Conservation (phyloP, 2,329 filamentous ascomycete genomes). For the Periglandula ipomoeae region DNA sequence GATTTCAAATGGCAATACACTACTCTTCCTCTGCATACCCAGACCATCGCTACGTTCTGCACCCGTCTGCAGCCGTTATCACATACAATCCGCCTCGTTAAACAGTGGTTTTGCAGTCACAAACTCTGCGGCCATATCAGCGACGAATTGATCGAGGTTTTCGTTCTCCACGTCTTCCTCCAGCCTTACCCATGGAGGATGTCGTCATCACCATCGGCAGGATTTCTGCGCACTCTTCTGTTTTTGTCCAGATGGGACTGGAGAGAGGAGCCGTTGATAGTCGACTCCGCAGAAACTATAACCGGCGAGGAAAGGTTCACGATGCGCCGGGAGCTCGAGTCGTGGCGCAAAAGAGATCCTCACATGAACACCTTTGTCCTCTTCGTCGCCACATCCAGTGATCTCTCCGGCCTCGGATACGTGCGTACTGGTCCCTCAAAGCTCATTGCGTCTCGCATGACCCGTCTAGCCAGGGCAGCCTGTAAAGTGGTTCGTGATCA, state of each 20-base stretch:
- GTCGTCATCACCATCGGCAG: slow-evolving; percentile 68
- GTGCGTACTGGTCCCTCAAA: slow-evolving; percentile 64
- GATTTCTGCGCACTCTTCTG: slow-evolving; percentile 70
- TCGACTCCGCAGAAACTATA: slow-evolving; percentile 60
- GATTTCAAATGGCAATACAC: slow-evolving; percentile 63
- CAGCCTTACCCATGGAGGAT: slow-evolving; percentile 71
- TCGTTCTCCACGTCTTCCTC: slow-evolving; percentile 70
- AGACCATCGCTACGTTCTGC: slow-evolving; percentile 70
- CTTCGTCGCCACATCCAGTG: slow-evolving; percentile 72
- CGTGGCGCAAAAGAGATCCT: slow-evolving; percentile 83
- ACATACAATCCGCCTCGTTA: slow-evolving; percentile 72
- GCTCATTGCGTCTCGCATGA: slow-evolving; percentile 78
- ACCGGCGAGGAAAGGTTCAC: slow-evolving; percentile 48
- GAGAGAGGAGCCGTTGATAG: slow-evolving; percentile 70
- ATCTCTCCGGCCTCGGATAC: slow-evolving; percentile 71
- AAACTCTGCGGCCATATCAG: slow-evolving; percentile 67
- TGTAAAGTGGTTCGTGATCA: slow-evolving; percentile 49
- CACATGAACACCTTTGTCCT: slow-evolving; percentile 75
- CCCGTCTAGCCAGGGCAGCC: slow-evolving; percentile 69
- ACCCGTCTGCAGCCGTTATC: slow-evolving; percentile 75
- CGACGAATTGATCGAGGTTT: slow-evolving; percentile 75
- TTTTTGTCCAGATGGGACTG: slow-evolving; percentile 88
- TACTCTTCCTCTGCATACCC: slow-evolving; percentile 68
- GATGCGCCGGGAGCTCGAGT: slow-evolving; percentile 64
- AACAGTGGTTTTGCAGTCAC: slow-evolving; percentile 83